Evolutionary conservation across 768 basidiomycete species (phyloP).

Genomic region (Lentinula sp.): DNA sequence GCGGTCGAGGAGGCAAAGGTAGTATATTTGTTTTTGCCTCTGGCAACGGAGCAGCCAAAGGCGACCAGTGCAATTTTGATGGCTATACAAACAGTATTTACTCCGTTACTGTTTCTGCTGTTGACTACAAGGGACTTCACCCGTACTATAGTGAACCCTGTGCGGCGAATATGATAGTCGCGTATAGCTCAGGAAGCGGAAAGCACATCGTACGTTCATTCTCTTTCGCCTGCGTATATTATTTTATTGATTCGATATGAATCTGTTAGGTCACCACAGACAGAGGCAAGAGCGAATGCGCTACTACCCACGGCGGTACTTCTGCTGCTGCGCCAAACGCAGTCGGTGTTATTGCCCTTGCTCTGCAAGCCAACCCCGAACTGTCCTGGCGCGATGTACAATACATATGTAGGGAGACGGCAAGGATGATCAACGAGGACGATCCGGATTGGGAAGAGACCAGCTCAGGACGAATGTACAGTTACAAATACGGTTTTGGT

Average conservation of each 20-base stretch:
- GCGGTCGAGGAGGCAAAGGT: constrained; percentile 85
- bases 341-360: constrained; percentile 88
- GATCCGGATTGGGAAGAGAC: constrained; percentile 95
- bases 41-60: constrained; percentile 86
- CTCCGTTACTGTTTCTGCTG: constrained; percentile 91
- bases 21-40: constrained; percentile 96
- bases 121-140: constrained; percentile 90
- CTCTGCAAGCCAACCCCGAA: constrained; percentile 86
- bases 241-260: constrained; percentile 14
- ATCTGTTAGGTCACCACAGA: constrained; percentile 85
- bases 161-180: constrained; percentile 93
- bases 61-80: constrained; percentile 99
- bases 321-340: constrained; percentile 98
- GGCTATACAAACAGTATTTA: constrained; percentile 99
- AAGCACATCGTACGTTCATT: constrained; percentile 75
- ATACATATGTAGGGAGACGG: constrained; percentile 75
- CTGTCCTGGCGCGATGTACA: constrained; percentile 97
- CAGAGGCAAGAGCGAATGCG: constrained; percentile 78
- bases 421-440: constrained; percentile 72
- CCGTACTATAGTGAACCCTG: constrained; percentile 98
- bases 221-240: constrained; percentile 3
- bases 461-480: constrained; percentile 51
- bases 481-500: constrained; percentile 96
- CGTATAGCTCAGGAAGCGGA: constrained; percentile 92
- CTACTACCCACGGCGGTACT: constrained; percentile 86